Base-by-base conservation (phyloP, 2,329 filamentous ascomycete species). In the Fusarium goolgardi region DNA sequence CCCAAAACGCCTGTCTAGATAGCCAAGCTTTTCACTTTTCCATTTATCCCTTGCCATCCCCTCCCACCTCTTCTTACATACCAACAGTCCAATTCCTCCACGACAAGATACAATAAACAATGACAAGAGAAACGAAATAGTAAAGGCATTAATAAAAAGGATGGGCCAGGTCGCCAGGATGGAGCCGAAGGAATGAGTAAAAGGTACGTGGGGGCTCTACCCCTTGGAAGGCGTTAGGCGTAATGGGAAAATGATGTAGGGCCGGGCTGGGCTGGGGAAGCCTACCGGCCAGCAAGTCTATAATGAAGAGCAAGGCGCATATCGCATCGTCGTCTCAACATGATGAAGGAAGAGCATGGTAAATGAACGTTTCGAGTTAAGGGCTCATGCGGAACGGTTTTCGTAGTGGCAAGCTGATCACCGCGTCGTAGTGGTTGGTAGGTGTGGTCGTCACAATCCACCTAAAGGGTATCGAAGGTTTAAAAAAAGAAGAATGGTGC, bases 391-490 rank as follows among this genome's bases (percentile, higher is more conserved):
- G 25, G 40, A 69, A 49, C 50, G 52, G 32, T 39, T 50, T 55
- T 51, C 55, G 46, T 58, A 45, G 52, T 55, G 50, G 49, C 44
- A 47, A 44, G 50, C 54, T 51, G 44, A 62, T 64, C 67, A 70
- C 67, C 63, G 59, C 52, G 63, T 70, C 63, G 52, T 55, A 65
- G 67, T 62, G 55, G 59, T 67, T 62, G 55, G 57, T 67, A 64
- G 52, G 66, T 72, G 60, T 65, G 59, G 61, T 72, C 63, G 40
- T 69, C 67, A 72, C 66, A 62, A 61, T 71, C 74, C 72, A 73
- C 73, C 71, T 71, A 68, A 74, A 74, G 76, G 75, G 77, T 78
- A 77, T 78, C 75, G 73, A 76, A 75, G 61, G 65, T 66, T 67
- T 67, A 74, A 71, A 70, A 70, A 67, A 73, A 71, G 44, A 54